Conservation (phyloP, 2,329 filamentous ascomycete species). For the Diaporthe helianthi region DNA sequence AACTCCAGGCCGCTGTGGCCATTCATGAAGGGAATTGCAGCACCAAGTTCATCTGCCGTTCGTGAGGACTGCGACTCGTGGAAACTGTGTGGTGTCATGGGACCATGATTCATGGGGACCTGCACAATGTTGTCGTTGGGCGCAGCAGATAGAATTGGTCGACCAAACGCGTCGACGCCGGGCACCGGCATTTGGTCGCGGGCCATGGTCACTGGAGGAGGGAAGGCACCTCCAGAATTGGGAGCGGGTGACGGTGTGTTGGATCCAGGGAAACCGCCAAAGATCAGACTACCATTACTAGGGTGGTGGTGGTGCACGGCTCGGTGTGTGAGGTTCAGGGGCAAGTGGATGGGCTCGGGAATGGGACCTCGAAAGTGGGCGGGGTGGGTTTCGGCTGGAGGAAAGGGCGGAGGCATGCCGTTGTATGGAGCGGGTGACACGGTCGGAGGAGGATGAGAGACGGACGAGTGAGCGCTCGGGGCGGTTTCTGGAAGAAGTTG, state of each 20-base stretch:
- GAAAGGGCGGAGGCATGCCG: conserved; percentile 36
- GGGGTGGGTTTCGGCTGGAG: conserved; percentile 27
- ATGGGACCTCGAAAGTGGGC: conserved; percentile 30
- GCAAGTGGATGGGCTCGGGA: conserved; percentile 30
- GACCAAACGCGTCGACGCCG: conserved; percentile 48
- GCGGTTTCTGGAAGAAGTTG: conserved; percentile 16
- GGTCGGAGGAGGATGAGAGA: conserved; percentile 18
- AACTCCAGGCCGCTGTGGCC: conserved; percentile 30
- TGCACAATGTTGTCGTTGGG: conserved; percentile 44
- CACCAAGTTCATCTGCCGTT: conserved; percentile 45
- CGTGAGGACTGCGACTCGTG: conserved; percentile 66
- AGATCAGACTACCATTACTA: conserved; percentile 63
- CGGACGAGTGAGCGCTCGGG: conserved; percentile 29
- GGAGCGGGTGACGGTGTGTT: conserved; percentile 65
- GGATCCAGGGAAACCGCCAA: conserved; percentile 62
- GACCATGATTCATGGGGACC: conserved; percentile 51
- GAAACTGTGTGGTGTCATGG: conserved; percentile 66
- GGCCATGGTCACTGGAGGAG: conserved; percentile 48
- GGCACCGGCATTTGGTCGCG: conserved; percentile 37
- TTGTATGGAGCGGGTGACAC: conserved; percentile 23
- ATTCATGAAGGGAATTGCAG: conserved; percentile 23
- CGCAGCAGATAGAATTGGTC: conserved; percentile 45
- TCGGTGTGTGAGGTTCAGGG: conserved; percentile 42
- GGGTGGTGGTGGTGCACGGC: conserved; percentile 59
- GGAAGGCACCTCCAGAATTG: conserved; percentile 54